Conservation (phyloP, 768 basidiomycete species). For the Suillus ampliporus region DNA sequence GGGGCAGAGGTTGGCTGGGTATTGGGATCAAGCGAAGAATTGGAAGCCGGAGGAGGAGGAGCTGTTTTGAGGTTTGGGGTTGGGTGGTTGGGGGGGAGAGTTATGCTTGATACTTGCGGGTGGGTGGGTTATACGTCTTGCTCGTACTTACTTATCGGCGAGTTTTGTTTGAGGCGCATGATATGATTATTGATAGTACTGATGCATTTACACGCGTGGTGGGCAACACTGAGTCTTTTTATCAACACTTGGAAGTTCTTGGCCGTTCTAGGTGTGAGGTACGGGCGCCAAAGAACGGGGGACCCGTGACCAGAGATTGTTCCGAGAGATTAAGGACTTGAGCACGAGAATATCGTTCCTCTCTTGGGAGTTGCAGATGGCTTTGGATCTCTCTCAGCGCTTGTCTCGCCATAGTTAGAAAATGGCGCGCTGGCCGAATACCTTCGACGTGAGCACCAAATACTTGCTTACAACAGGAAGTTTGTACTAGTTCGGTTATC, state of each 20-base stretch:
- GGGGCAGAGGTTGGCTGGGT: constrained; percentile 83
- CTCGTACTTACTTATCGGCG: not conserved
- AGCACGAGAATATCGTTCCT: constrained; percentile 37
- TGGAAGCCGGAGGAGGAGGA: constrained; percentile 87
- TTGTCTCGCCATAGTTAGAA: constrained; percentile 41
- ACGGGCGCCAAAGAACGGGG: no score
- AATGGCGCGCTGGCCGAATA: constrained; percentile 33
- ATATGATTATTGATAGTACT: not conserved
- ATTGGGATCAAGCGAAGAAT: constrained; percentile 96
- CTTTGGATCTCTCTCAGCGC: constrained; percentile 38
- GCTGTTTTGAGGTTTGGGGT: constrained; percentile 49
- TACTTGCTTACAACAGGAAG: not conserved
- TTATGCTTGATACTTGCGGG: no score
- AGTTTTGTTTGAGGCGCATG: not conserved
- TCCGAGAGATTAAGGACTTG: constrained; percentile 35
- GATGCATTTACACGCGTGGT: no score
- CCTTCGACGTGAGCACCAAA: constrained; percentile 16
- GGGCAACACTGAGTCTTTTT: no score
- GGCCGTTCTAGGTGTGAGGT: no score
- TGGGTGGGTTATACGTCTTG: not conserved
- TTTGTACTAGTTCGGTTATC: not conserved
- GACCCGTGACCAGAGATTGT: constrained; percentile 35
- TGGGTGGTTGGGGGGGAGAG: no score
- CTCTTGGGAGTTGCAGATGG: constrained; percentile 31
- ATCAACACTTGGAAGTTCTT: no score